These are phyloP conservation scores for Mucor circinelloides DNA, from an alignment of 371 early-diverging fungal species.

Conservation along the genomic window DNA sequence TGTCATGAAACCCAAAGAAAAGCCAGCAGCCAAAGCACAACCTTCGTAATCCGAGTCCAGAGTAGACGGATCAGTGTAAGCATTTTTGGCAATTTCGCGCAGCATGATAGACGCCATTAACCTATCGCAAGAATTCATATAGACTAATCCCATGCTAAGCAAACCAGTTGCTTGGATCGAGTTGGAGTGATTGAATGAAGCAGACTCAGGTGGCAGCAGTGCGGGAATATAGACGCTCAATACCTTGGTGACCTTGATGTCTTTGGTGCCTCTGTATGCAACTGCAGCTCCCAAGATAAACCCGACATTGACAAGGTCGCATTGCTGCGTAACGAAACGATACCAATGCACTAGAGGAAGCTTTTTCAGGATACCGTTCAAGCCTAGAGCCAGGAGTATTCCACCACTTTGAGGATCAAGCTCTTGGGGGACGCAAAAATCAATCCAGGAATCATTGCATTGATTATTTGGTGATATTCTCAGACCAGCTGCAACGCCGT, in stretches of 20 bases:
- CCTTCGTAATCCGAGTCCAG: slow-evolving; percentile 46
- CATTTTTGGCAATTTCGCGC: slow-evolving; percentile 59
- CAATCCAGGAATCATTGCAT: slow-evolving; percentile 79
- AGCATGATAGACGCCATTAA: slow-evolving; percentile 73
- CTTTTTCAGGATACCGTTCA: slow-evolving; percentile 72
- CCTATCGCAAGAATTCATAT: slow-evolving; percentile 67
- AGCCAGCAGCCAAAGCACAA: slow-evolving; percentile 76
- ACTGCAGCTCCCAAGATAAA: slow-evolving; percentile 77
- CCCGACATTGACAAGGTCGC: slow-evolving; percentile 70
- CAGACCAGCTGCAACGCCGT: slow-evolving; percentile 83
- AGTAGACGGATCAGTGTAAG: slow-evolving; percentile 35
- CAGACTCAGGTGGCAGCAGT: slow-evolving; percentile 53
- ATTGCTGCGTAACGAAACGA: slow-evolving; percentile 66
- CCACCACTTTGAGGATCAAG: slow-evolving; percentile 74
- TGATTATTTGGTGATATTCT: slow-evolving; percentile 62
- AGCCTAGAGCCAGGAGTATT: slow-evolving; percentile 78
- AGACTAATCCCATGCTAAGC: slow-evolving; percentile 77
- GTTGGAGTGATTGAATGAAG: slow-evolving; percentile 59
- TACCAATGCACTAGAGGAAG: slow-evolving; percentile 64
- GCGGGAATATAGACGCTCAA: slow-evolving; percentile 76
- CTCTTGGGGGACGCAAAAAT: slow-evolving; percentile 63
- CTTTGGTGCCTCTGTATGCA: slow-evolving; percentile 70
- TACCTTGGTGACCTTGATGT: slow-evolving; percentile 64
- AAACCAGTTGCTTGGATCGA: slow-evolving; percentile 66
- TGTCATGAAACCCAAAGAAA: slow-evolving; percentile 80